Conservation (phyloP, 129 eudicot genomes). For the Pseudognaphalium luteoalbum region DNA sequence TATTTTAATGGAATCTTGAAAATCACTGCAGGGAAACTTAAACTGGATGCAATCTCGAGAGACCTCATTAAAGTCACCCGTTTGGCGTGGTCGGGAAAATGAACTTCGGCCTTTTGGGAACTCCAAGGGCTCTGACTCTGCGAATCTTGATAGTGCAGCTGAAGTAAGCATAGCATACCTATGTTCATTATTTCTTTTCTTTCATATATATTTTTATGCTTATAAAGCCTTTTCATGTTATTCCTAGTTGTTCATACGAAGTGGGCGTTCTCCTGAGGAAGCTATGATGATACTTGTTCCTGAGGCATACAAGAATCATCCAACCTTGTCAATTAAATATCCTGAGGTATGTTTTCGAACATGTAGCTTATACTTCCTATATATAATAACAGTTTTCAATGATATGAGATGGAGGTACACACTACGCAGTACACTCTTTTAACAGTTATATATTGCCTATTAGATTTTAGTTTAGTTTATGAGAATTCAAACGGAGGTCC, state of each 20-base stretch:
- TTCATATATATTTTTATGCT: not conserved
- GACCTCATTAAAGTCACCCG: constrained; percentile 78
- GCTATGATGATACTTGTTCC: constrained; percentile 99
- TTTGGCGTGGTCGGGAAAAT: constrained; percentile 96
- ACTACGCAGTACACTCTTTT: not conserved
- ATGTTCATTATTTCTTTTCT: not conserved
- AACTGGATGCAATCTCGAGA: constrained; percentile 99
- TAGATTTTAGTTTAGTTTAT: constrained; percentile 8
- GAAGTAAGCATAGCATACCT: constrained; percentile 56
- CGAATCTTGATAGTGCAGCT: constrained; percentile 97
- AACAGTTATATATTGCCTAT: not conserved
- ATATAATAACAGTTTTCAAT: not conserved
- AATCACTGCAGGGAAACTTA: constrained; percentile 73
- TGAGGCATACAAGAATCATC: constrained; percentile 98
- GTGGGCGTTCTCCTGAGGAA: constrained; percentile 97
- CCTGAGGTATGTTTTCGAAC: constrained; percentile 71
- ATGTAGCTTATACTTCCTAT: not conserved
- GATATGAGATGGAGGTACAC: not conserved
- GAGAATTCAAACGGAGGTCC: not conserved
- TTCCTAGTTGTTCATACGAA: constrained; percentile 79
- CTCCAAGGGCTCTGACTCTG: constrained; percentile 89
- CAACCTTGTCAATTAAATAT: constrained; percentile 84
- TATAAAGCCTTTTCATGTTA: constrained; percentile 15
- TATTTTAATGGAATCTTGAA: constrained; percentile 24
- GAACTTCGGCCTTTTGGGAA: constrained; percentile 98